A percentile compares a stretch with the other conserved stretches of the same genome.
Conservation (phyloP, 208 protist species). For the Trypanosoma melophagium region DNA sequence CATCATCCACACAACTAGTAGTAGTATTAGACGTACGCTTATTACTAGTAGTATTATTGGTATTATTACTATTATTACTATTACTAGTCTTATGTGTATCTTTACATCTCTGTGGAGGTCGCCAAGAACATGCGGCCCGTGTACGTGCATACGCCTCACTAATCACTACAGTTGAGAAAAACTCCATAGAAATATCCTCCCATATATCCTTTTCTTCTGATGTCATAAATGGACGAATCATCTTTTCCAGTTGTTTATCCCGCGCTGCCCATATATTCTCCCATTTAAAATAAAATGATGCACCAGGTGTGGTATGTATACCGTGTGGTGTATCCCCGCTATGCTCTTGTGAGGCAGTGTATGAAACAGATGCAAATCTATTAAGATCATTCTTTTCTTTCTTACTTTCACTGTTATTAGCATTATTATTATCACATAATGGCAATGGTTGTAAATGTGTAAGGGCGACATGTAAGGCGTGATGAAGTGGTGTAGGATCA, state of each 20-base stretch:
- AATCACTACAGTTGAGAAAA: constrained; percentile 5
- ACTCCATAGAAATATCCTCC: constrained; percentile 15
- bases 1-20: neutral
- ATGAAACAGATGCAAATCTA: neutral
- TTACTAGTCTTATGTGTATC: neutral
- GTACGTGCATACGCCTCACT: constrained; percentile 20
- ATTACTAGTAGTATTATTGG: neutral
- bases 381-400: too few relatives aligned
- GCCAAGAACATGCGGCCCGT: constrained; percentile 7
- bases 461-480: constrained; percentile 19
- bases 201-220: neutral
- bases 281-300: constrained; percentile 3
- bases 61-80: neutral
- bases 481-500: constrained; percentile 8
- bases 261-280: constrained; percentile 14
- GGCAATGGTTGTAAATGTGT: constrained; percentile 5
- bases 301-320: neutral
- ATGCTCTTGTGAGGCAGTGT: too few relatives aligned
- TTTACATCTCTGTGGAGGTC: neutral
- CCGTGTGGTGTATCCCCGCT: neutral
- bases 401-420: neutral
- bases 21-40: neutral
- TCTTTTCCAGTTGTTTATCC: constrained; percentile 9
- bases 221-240: constrained; percentile 5
- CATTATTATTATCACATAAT: neutral